Conservation (phyloP, 257 asterid species). For the Solanum chmielewskii region DNA sequence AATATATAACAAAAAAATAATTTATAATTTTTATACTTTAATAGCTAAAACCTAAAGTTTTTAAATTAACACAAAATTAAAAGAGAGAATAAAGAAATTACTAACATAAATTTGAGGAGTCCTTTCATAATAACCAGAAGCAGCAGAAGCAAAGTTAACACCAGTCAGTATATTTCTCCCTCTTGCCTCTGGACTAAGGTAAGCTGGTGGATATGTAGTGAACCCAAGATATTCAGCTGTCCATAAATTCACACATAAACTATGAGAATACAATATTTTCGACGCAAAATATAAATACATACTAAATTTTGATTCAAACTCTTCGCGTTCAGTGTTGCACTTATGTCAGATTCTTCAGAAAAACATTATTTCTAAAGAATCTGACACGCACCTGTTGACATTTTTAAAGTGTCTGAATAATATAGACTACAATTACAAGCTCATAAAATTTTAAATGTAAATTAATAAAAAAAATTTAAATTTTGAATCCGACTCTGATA, state of each 20-base stretch:
- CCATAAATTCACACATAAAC: neutral
- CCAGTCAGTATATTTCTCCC: constrained; percentile 48
- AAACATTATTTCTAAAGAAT: too few species aligned
- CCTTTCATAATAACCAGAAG: constrained; percentile 73
- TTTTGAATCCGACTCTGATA: neutral
- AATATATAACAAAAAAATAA: neutral
- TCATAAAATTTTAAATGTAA: neutral
- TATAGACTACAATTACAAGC: neutral
- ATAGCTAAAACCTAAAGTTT: neutral
- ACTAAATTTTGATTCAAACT: too few species aligned
- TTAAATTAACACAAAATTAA: neutral
- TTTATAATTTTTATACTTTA: neutral
- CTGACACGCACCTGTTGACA: neutral
- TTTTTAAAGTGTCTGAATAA: neutral
- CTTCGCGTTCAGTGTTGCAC: neutral
- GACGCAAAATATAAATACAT: neutral
- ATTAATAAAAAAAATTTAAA: neutral
- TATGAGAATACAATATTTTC: neutral
- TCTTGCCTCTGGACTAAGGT: constrained; percentile 50
- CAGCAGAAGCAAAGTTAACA: constrained; percentile 83
- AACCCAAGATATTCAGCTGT: constrained; percentile 84
- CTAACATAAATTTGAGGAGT: constrained; percentile 62
- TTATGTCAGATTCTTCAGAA: too few species aligned
- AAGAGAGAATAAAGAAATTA: neutral
- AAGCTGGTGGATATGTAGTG: constrained; percentile 67